These are phyloP conservation scores for Neoconidiobolus thromboides DNA, from an alignment of 371 early-diverging fungal species.

Conservation along the genomic window DNA sequence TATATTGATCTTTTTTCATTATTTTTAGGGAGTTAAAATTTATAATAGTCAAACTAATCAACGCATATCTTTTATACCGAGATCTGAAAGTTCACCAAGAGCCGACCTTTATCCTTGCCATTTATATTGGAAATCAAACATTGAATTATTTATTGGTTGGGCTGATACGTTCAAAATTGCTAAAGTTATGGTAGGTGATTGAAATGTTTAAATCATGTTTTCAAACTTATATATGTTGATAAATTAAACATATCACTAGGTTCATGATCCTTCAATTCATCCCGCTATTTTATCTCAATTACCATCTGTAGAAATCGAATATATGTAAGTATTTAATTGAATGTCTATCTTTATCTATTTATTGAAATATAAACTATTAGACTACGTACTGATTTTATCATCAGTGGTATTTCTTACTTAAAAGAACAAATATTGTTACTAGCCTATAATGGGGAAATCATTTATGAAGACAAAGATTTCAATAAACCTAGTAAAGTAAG, in stretches of 20 bases:
- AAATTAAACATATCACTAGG: constrained; percentile 49
- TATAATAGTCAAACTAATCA: constrained; percentile 49
- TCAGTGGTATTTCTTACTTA: constrained; percentile 74
- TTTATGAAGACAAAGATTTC: constrained; percentile 17
- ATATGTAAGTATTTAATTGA: not conserved
- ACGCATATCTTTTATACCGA: constrained; percentile 64
- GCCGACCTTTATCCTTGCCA: constrained; percentile 74
- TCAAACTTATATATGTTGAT: constrained; percentile 20
- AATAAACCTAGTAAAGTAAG: constrained; percentile 5
- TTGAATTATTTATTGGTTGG: constrained; percentile 75
- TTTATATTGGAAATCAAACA: constrained; percentile 65
- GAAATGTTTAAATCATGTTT: not conserved
- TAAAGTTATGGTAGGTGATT: constrained; percentile 28
- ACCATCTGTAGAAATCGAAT: not conserved
- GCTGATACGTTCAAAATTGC: constrained; percentile 78
- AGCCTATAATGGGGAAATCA: constrained; percentile 29
- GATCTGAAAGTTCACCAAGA: constrained; percentile 58
- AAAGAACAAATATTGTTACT: constrained; percentile 52
- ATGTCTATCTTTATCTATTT: not conserved
- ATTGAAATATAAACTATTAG: constrained; percentile 7
- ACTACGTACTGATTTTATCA: constrained; percentile 70
- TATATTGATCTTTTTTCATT: too few species aligned
- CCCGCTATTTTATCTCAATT: not conserved
- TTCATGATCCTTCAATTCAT: not conserved
- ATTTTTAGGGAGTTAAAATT: constrained; percentile 47